phyloP scores from a whole-genome alignment of 306 rosid genomes.

The Fagus sylvatica region DNA sequence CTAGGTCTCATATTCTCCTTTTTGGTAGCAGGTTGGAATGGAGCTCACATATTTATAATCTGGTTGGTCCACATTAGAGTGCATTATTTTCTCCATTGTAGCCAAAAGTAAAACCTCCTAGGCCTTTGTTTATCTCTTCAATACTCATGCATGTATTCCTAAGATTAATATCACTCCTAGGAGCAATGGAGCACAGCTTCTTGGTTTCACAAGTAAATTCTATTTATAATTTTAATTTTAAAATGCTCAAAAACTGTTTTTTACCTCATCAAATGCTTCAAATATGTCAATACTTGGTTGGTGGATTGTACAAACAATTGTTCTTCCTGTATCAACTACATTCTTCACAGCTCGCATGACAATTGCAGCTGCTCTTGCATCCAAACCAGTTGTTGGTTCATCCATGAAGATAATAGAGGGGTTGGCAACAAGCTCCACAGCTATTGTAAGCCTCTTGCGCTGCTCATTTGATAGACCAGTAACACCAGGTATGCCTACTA shows the following conservation, averaged over 20 bases:
- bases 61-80: neutral
- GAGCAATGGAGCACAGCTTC: neutral
- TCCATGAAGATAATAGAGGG: conserved; percentile 69
- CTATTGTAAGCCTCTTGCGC: conserved; percentile 62
- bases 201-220: neutral
- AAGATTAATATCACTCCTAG: neutral
- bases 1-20: neutral
- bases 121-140: neutral
- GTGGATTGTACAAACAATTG: conserved; percentile 62
- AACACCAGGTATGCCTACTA: conserved; percentile 50
- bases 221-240: too few species aligned
- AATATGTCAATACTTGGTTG: conserved; percentile 68
- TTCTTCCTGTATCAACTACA: conserved; percentile 59
- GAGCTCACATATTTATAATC: neutral
- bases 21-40: neutral
- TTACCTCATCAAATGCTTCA: conserved; percentile 68
- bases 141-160: neutral
- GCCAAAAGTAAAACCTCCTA: neutral
- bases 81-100: neutral
- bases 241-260: too few species aligned
- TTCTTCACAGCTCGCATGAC: conserved; percentile 67
- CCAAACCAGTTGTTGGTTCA: conserved; percentile 67
- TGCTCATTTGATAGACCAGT: conserved; percentile 66
- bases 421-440: conserved; percentile 60
- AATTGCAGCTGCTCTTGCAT: conserved; percentile 63